A percentile compares a stretch with the other conserved stretches of the same genome.
Conservation (phyloP, 2,329 filamentous ascomycete genomes). For the Monosporascus sp. region DNA sequence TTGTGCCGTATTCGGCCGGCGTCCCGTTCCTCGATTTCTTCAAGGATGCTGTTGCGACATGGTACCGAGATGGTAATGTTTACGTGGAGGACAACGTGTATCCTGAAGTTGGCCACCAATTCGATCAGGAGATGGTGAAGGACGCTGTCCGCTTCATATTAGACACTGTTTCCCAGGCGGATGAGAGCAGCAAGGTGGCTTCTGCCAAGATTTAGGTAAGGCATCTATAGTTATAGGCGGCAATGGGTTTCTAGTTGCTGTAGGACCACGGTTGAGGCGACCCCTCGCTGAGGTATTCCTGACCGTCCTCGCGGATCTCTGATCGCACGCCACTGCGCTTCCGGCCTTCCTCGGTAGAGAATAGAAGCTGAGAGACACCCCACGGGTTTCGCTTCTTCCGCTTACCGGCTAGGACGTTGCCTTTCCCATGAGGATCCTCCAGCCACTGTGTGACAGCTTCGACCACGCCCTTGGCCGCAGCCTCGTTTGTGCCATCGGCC, state of each 20-base stretch:
- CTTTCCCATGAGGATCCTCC: constrained; percentile 46
- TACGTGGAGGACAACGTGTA: constrained; percentile 63
- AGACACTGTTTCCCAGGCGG: constrained; percentile 33
- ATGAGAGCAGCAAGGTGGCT: constrained; percentile 18
- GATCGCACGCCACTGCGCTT: constrained; percentile 33
- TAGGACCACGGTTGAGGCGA: constrained; percentile 34
- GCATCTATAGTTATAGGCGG: neutral
- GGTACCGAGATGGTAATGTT: constrained; percentile 50
- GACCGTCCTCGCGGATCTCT: constrained; percentile 23
- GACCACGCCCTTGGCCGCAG: constrained; percentile 35
- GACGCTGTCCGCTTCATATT: constrained; percentile 61
- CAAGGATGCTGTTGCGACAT: constrained; percentile 45
- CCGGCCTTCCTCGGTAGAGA: constrained; percentile 29
- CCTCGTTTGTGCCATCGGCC: constrained; percentile 28
- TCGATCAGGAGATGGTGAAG: constrained; percentile 59
- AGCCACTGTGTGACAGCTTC: constrained; percentile 43
- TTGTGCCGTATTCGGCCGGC: constrained; percentile 63
- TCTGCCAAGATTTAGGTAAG: constrained; percentile 20
- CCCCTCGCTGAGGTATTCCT: constrained; percentile 36
- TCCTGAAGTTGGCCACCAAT: constrained; percentile 63
- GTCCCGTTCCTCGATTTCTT: constrained; percentile 58
- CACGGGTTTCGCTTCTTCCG: constrained; percentile 45
- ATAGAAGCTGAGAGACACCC: constrained; percentile 38
- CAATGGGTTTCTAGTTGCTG: neutral
- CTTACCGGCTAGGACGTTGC: constrained; percentile 40